Conservation (phyloP, 345 rosid species). For the Moringa oleifera region DNA sequence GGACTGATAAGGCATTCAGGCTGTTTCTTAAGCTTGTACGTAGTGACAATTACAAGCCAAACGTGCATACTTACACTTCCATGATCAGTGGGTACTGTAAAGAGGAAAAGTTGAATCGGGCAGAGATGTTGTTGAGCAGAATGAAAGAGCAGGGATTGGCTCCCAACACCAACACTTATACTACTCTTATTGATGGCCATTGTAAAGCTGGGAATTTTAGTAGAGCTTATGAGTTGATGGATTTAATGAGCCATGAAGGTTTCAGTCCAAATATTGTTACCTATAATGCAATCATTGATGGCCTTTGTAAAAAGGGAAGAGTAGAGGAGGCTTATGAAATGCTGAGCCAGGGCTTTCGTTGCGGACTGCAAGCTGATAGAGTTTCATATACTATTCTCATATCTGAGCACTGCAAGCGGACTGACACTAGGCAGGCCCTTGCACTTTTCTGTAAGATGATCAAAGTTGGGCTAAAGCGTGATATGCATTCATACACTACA, state of each 20-base stretch:
- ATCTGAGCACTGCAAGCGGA: conserved; percentile 57
- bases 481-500: conserved; percentile 56
- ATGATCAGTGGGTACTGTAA: conserved; percentile 86
- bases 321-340: conserved; percentile 56
- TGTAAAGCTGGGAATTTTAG: conserved; percentile 66
- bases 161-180: conserved; percentile 71
- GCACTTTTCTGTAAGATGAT: conserved; percentile 55
- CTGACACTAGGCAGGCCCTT: conserved; percentile 43
- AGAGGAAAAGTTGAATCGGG: conserved; percentile 71
- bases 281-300: conserved; percentile 50
- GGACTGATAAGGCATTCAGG: conserved; percentile 94
- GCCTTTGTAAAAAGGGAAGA: conserved; percentile 66
- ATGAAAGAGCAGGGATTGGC: conserved; percentile 82
- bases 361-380: conserved; percentile 62
- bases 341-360: conserved; percentile 38
- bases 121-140: conserved; percentile 75
- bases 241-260: conserved; percentile 58
- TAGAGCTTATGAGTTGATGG: conserved; percentile 69
- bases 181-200: conserved; percentile 66
- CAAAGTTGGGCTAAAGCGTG: conserved; percentile 58
- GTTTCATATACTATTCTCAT: conserved; percentile 84
- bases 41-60: conserved; percentile 71
- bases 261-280: conserved; percentile 56
- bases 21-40: conserved; percentile 78
- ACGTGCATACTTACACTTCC: conserved; percentile 70